These are phyloP conservation scores for Coffea canephora DNA, from an alignment of 257 asterid genomes.

Conservation along the genomic window DNA sequence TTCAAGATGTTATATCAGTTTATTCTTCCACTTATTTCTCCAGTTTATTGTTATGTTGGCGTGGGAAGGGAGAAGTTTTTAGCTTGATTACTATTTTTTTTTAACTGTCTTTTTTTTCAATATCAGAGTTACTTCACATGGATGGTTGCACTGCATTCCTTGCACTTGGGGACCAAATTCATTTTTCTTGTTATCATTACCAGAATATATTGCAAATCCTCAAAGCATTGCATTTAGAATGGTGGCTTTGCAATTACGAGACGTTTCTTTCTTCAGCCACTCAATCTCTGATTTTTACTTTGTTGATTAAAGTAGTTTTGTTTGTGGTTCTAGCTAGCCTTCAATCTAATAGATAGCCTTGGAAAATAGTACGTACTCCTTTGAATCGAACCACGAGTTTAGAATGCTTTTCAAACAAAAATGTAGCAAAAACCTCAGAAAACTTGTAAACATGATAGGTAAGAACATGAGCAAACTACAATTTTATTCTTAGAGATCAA, in stretches of 20 bases:
- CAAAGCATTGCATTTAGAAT: not conserved
- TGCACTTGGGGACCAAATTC: not conserved
- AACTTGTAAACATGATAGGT: not conserved
- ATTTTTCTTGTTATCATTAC: not conserved
- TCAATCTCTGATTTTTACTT: not conserved
- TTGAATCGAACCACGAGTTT: not conserved
- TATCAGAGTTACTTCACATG: not conserved
- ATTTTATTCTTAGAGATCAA: not conserved
- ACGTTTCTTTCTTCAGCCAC: not conserved
- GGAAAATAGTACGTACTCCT: not conserved
- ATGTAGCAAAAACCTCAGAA: not conserved
- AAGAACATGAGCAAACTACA: not conserved
- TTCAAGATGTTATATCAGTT: not conserved
- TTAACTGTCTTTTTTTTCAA: not conserved
- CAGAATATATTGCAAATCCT: not conserved
- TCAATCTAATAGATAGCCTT: not conserved
- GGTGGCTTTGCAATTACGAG: not conserved
- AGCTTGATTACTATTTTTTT: not conserved
- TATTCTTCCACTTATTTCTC: not conserved
- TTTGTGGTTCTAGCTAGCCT: not conserved
- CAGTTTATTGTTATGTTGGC: not conserved
- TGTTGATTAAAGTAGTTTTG: not conserved
- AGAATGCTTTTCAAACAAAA: not conserved
- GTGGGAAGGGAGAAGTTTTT: not conserved
- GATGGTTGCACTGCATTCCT: not conserved